Percentiles rank a stretch among this genome's conserved stretches.
Conservation (phyloP, 371 early-diverging fungal species). For the Mucor irregularis region DNA sequence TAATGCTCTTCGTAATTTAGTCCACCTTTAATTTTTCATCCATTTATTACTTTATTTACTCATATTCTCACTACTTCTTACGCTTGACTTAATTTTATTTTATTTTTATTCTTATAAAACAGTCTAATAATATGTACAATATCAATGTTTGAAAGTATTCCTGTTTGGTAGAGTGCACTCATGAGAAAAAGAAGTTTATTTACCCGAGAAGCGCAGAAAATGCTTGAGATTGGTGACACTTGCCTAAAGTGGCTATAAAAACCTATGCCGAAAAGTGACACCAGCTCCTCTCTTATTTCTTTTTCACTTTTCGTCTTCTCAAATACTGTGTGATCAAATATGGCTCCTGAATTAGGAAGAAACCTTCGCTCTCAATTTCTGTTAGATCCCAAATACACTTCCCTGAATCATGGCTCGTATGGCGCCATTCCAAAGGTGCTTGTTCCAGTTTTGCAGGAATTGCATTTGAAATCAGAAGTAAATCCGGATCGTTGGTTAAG, state of each 20-base stretch:
- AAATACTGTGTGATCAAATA: neutral
- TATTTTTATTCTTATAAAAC: too few relatives aligned
- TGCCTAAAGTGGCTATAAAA: too few relatives aligned
- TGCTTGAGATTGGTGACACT: too few relatives aligned
- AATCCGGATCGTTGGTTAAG: slow-evolving; percentile 25
- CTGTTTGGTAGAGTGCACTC: too few relatives aligned
- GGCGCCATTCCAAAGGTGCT: slow-evolving; percentile 28
- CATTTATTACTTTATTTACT: too few relatives aligned
- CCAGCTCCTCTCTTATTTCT: too few relatives aligned
- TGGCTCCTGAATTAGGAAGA: slow-evolving; percentile 34
- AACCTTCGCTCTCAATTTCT: slow-evolving; percentile 39
- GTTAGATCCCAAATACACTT: slow-evolving; percentile 38
- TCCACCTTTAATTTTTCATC: too few relatives aligned
- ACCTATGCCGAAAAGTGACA: too few relatives aligned
- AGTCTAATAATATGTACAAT: too few relatives aligned
- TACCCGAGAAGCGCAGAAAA: neutral
- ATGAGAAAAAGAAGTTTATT: neutral
- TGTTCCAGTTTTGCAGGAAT: slow-evolving; percentile 12
- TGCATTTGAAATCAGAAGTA: slow-evolving; percentile 5
- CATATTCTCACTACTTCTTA: too few relatives aligned
- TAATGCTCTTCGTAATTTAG: too few relatives aligned
- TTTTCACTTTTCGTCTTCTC: neutral
- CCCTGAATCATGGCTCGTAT: slow-evolving; percentile 48
- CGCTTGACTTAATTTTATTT: too few relatives aligned
- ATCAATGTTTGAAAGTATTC: neutral